Evolutionary conservation across 306 rosid genomes (phyloP), one percentile per base, ranked within the genome.

Genomic region (Acacia acuminata): DNA sequence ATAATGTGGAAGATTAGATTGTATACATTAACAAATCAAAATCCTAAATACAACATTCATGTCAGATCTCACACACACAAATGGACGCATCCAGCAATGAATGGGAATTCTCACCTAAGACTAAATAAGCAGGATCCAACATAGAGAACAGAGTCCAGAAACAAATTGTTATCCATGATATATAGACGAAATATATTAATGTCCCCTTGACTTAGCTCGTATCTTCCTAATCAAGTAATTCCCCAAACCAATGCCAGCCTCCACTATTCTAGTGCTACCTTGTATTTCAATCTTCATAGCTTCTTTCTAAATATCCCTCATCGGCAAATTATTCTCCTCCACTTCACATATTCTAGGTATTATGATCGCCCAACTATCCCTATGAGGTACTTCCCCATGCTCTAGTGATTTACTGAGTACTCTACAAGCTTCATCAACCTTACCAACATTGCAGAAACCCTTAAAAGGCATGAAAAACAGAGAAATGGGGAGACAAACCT

Each of bases 401-500:
- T 82, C 84, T 1, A 92, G 77, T 48, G 90, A 75, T 77, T 86
- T 84, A 50, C 58, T 84, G 40, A 93, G 79, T 71, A 90, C 82
- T 47, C 77, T 89, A 83, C 90, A 90, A 47, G 97, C 95, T 71
- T 95, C 98, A 79, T 87, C 96, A 73, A 81, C 66, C 87, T 89
- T 90, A 45, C 99, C 97, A 78, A 93, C 92, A 80, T 83, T 86
- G 82, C 90, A 90, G 51, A 88, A 86, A 15, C 96, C 98, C 76
- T 87, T 90, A 27, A 92, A 95, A 65, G 34, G 89, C 84, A 82
- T 92, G 91, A 30, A 93, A 50, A 40, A 90, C 85, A 13, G 92
- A 87, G 78, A 92, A 93, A 91, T 93, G 97, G 0, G 89, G 96
- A 75, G 90, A 89, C 43, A 93, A 87, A 24, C 94, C 97, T 84